Base-by-base conservation (phyloP, 1,284 basidiomycete species). In the Stereum hirsutum region DNA sequence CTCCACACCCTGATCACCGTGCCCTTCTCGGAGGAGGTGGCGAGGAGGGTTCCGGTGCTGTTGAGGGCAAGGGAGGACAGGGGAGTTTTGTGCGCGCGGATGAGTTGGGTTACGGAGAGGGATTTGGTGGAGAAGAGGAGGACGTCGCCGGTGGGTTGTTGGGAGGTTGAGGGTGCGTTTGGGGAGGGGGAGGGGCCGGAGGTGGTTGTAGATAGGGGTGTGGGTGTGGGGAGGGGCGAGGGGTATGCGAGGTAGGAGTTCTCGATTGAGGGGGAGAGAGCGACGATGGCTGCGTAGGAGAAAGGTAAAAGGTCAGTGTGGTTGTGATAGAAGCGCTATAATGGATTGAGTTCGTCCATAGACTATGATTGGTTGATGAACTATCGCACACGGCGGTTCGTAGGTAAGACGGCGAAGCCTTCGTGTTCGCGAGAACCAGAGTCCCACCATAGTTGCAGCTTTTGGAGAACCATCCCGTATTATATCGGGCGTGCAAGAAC, bases 1-100 rank as follows among this genome's bases (percentile, higher is more conserved):
- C 78, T 80, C 75, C 94, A 99, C 3, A 99, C 92, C 34, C 95
- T 81, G 46, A 99, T 95, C 50, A 99, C 91, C 1, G 95, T 99
- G 1, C 95, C 95, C 58, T 98, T 98, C 48, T 96, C 93, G 0
- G 85, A 89, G 8, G 93, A 84, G 0, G 94, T 96, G 5, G 95
- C 96, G 19, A 99, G 82, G 49, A 98, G 72, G 0, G 90, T 90
- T 4, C 95, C 95, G 0, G 82, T 75, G 3, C 81, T 77, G 64
- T 95, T 97, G 60, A 99, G 76, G 1, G 89, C 74, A 28, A 99
- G 73, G 51, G 81, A 81, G 3, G 93, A 89, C 47, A 99, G 84
- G 1, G 94, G 90, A 1, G 93, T 69, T 65, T 97, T 97, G 71
- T 99, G 96, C 10, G 96, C 96, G 57, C 93, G 93, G 48, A 99